Evolutionary conservation across 495 filamentous ascomycete species (phyloP), one percentile per base, ranked within the genome.

Genomic region (Aspergillus steynii): DNA sequence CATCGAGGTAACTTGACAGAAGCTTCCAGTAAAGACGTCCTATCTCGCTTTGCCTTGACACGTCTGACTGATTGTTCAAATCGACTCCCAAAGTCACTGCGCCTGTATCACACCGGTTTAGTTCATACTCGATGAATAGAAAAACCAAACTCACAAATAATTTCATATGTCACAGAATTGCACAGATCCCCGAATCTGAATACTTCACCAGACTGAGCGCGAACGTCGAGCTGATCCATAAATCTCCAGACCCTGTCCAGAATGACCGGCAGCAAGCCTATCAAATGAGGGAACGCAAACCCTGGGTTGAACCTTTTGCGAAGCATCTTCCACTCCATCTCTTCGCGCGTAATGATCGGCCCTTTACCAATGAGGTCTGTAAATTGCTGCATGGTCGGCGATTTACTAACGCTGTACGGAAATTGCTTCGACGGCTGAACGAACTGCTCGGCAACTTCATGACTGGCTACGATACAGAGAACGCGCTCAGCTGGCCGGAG

Each of bases 61-160:
- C 14, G 14, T 42, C 37, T 15, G 37, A 42, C 37, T 42, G 1
- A 42, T 15, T 42, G 37, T 42, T 42, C 37, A 1, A 10, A 26
- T 58, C 50, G 15, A 29, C 29, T 50, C 58, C 60, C 50, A 62
- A 53, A 3, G 54, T 58, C 8, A 58, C 60, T 10, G 60, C 60
- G 9, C 60, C 60, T 62, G 32, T 4, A 42, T 10, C 46, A 12
- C 8, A 26, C 25, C 15, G 20, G 25, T 3, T 31, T 56, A 26
- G 27, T 2, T 50, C 15, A 27, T 29, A 27, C 27, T 27, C 25
- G 5, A 50, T 50, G 48, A 29, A 50, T n/a, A 27, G n/a, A 2
- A 29, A 12, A n/a, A 4, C 4, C 4, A 26, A 7, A 50, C 48
- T 8, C 26, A 50, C 48, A 25, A 10, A 50, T 50, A 2, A 50